A percentile compares a stretch with the other conserved stretches of the same genome.
Conservation (phyloP, 768 basidiomycete species). For the Suillus variegatus region DNA sequence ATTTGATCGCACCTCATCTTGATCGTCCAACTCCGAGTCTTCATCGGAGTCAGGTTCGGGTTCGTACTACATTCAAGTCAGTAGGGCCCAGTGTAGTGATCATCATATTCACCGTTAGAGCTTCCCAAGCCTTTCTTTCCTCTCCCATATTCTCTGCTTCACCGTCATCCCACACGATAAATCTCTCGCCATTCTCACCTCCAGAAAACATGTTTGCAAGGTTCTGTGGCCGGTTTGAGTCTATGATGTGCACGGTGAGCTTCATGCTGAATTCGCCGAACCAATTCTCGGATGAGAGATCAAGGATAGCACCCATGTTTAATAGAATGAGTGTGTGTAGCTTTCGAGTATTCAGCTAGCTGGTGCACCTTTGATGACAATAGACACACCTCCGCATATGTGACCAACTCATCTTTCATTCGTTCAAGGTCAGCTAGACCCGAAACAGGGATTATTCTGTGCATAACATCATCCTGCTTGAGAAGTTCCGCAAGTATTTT, state of each 20-base stretch:
- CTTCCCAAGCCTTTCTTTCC: constrained; percentile 83
- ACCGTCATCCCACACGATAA: constrained; percentile 94
- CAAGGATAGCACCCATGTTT: constrained; percentile 89
- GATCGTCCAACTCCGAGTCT: constrained; percentile 45
- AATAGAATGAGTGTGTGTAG: constrained; percentile 88
- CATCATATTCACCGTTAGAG: constrained; percentile 62
- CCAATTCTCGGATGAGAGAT: constrained; percentile 73
- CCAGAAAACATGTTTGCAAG: constrained; percentile 81
- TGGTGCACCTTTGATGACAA: neutral
- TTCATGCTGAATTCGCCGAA: constrained; percentile 69
- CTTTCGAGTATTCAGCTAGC: constrained; percentile 36
- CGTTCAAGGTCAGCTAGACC: constrained; percentile 76
- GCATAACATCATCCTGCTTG: constrained; percentile 91
- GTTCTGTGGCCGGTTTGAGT: constrained; percentile 90
- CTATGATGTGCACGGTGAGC: constrained; percentile 88
- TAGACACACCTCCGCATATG: constrained; percentile 62
- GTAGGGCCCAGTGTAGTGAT: neutral
- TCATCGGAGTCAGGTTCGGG: constrained; percentile 74
- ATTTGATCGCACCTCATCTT: constrained; percentile 48
- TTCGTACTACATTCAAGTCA: constrained; percentile 56
- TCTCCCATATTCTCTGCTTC: constrained; percentile 68
- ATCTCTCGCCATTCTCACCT: constrained; percentile 65
- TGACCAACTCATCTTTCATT: constrained; percentile 63
- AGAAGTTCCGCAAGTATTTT: constrained; percentile 88
- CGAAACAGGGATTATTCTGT: constrained; percentile 87